These are phyloP conservation scores for Phytophthora megakarya DNA, from an alignment of 352 stramenopile genomes.

Conservation along the genomic window DNA sequence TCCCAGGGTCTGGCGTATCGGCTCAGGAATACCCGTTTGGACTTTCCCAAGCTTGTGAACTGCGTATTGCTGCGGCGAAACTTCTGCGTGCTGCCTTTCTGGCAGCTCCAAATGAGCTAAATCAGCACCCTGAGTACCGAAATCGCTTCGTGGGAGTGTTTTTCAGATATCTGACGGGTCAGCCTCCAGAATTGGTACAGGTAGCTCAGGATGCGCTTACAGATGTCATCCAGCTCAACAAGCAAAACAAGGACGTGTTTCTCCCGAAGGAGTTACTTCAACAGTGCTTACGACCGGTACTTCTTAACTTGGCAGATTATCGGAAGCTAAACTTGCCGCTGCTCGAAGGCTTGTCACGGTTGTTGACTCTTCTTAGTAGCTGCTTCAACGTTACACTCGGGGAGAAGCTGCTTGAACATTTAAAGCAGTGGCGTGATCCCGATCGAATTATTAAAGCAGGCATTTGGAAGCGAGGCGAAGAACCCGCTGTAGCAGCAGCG, in stretches of 20 bases:
- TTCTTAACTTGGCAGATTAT: constrained; percentile 97
- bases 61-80: constrained; percentile 88
- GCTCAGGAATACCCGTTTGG: constrained; percentile 89
- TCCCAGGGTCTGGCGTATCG: constrained; percentile 49
- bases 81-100: constrained; percentile 88
- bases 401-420: constrained; percentile 96
- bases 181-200: constrained; percentile 82
- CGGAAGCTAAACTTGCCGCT: constrained; percentile 96
- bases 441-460: constrained; percentile 90
- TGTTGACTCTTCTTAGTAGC: constrained; percentile 94
- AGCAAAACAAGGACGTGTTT: constrained; percentile 85
- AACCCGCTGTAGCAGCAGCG: constrained; percentile 93
- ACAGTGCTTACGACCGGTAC: constrained; percentile 94
- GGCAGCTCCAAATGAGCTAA: constrained; percentile 80
- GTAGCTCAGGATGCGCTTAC: constrained; percentile 83
- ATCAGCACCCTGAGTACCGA: constrained; percentile 82
- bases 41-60: constrained; percentile 76
- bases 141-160: constrained; percentile 89
- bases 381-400: constrained; percentile 98
- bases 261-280: constrained; percentile 96
- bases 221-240: constrained; percentile 86
- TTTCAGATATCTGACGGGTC: constrained; percentile 91
- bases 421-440: constrained; percentile 94
- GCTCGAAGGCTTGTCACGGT: constrained; percentile 91
- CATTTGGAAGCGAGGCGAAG: constrained; percentile 95